A percentile compares a stretch with the other conserved stretches of the same genome.
Evolutionary conservation across 306 rosid species (phyloP).

Genomic region (Cicer pinnatifidum): DNA sequence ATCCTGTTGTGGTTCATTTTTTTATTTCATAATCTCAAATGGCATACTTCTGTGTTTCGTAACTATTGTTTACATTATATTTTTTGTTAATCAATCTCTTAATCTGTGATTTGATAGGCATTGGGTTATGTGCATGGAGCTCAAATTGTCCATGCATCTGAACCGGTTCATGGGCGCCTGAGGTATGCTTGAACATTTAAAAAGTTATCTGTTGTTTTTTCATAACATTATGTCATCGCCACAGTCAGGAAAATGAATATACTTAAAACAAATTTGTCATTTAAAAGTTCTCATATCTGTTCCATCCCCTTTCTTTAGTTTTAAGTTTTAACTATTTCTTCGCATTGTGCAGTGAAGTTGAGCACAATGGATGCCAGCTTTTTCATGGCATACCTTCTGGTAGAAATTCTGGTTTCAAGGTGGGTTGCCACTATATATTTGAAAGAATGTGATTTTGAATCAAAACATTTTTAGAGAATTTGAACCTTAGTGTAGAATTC

Average conservation of each 20-base stretch:
- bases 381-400: conserved; percentile 90
- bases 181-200: conserved; percentile 59
- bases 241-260: conserved; percentile 23
- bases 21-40: conserved; percentile 18
- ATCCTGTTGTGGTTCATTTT: conserved; percentile 40
- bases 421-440: conserved; percentile 46
- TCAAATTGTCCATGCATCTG: conserved; percentile 85
- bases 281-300: conserved; percentile 19
- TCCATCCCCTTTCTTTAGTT: conserved; percentile 16
- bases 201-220: conserved; percentile 22
- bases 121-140: conserved; percentile 95
- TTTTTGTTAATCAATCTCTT: conserved; percentile 37
- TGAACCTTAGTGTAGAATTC: conserved; percentile 26
- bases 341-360: conserved; percentile 72
- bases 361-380: conserved; percentile 79
- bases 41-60: conserved; percentile 24
- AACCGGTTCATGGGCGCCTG: conserved; percentile 93
- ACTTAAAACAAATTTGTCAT: conserved; percentile 15
- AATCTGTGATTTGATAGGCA: conserved; percentile 62
- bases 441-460: conserved; percentile 32
- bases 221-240: conserved; percentile 32
- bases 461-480: conserved; percentile 25
- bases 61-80: conserved; percentile 9
- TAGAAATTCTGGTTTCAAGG: conserved; percentile 85
- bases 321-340: conserved; percentile 15